A percentile compares a stretch with the other conserved stretches of the same genome.
Conservation (phyloP, 2,329 filamentous ascomycete genomes). For the Stemphylium vesicarium region DNA sequence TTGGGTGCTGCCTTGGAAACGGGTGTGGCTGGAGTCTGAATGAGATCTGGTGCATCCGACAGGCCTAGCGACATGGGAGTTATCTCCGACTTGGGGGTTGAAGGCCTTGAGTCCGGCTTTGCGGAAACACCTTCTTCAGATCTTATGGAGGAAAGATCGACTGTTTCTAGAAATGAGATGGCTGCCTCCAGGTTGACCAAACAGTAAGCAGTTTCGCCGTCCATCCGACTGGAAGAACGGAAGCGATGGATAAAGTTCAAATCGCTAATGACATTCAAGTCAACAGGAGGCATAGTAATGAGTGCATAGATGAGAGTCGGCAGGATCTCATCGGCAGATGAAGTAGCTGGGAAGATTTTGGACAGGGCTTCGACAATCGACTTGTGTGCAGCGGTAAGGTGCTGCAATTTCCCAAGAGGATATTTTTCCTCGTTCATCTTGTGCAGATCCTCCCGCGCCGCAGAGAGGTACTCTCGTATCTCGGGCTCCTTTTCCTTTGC, state of each 20-base stretch:
- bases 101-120: slow-evolving; percentile 59
- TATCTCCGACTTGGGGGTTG: slow-evolving; percentile 51
- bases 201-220: slow-evolving; percentile 94
- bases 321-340: slow-evolving; percentile 95
- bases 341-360: slow-evolving; percentile 70
- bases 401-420: slow-evolving; percentile 87
- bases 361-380: slow-evolving; percentile 88
- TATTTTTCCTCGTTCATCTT: slow-evolving; percentile 88
- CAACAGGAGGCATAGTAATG: slow-evolving; percentile 85
- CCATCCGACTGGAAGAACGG: slow-evolving; percentile 81
- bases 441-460: slow-evolving; percentile 70
- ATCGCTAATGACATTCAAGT: slow-evolving; percentile 90
- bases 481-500: slow-evolving; percentile 62
- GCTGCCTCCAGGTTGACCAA: slow-evolving; percentile 94
- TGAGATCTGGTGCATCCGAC: slow-evolving; percentile 45
- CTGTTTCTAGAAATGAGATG: slow-evolving; percentile 92
- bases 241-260: slow-evolving; percentile 94
- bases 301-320: slow-evolving; percentile 96
- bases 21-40: slow-evolving; percentile 49
- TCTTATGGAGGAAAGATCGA: slow-evolving; percentile 87
- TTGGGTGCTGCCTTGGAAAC: slow-evolving; percentile 27
- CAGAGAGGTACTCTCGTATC: slow-evolving; percentile 73
- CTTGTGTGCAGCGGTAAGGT: slow-evolving; percentile 87
- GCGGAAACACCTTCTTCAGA: slow-evolving; percentile 72
- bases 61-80: slow-evolving; percentile 51